Percentiles rank a stretch among this genome's conserved stretches.
phyloP scores from a whole-genome alignment of 108 stramenopile genomes.

The Conticribra weissflogii region DNA sequence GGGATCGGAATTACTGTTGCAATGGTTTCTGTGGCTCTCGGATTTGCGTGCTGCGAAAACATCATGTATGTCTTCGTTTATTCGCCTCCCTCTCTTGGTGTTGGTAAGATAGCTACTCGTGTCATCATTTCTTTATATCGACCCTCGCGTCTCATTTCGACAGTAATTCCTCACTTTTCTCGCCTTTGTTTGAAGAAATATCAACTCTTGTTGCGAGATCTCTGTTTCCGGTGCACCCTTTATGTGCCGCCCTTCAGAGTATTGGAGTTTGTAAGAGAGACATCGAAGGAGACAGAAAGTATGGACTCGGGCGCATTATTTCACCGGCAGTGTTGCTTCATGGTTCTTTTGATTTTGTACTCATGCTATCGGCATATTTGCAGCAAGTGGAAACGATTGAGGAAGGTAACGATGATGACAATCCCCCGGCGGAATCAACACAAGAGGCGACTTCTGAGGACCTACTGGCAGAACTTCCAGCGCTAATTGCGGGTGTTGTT shows the following conservation, averaged over 20 bases:
- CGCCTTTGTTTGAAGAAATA: slow-evolving; percentile 55
- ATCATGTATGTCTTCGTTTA: slow-evolving; percentile 48
- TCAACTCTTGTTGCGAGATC: slow-evolving; percentile 68
- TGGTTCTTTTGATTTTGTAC: slow-evolving; percentile 79
- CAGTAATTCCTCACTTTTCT: no score
- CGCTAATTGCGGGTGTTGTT: slow-evolving; percentile 31
- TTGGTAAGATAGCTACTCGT: no score
- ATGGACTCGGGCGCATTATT: slow-evolving; percentile 60
- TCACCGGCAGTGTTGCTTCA: slow-evolving; percentile 81
- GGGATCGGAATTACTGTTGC: slow-evolving; percentile 49
- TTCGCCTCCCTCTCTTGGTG: slow-evolving; percentile 42
- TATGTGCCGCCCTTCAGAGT: slow-evolving; percentile 83
- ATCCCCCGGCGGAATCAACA: slow-evolving; percentile 2
- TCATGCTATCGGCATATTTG: slow-evolving; percentile 75
- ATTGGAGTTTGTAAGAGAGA: slow-evolving; percentile 81
- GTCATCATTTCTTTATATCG: no score
- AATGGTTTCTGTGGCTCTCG: slow-evolving; percentile 53
- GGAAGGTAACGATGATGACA: slow-evolving; percentile 41
- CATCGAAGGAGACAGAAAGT: slow-evolving; percentile 57
- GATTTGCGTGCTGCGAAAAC: slow-evolving; percentile 58
- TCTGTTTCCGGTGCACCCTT: slow-evolving; percentile 84
- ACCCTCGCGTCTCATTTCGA: no score
- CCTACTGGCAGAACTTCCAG: slow-evolving; percentile 28
- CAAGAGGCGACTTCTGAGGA: slow-evolving; percentile 8
- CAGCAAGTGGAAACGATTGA: slow-evolving; percentile 26